Evolutionary conservation across 495 filamentous ascomycete species (phyloP), one percentile per base, ranked within the genome.

Genomic region (Hypoxylon intermedium): DNA sequence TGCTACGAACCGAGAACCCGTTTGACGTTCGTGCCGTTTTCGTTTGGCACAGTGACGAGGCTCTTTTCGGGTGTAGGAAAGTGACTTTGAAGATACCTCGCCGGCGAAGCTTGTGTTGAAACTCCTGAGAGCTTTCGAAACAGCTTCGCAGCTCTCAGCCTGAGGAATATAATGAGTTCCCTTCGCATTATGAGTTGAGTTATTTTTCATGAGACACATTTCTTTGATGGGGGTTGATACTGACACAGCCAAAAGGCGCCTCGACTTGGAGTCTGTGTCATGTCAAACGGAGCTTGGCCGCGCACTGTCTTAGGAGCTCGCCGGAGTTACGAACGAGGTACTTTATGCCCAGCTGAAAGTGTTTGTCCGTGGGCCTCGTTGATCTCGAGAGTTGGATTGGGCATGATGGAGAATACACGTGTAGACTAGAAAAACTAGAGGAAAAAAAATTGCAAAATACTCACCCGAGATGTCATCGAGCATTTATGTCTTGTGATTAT

Each of bases 11-110:
- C 62, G 62, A 60, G 62, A 57, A 57, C 62, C 62, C 62, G 62
- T 65, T 56, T 5, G 56, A 65, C 62, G 48, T 65, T 65, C 62
- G 62, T 65, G 62, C 56, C 20, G 33, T 60, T 65, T 57, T 65
- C 56, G 56, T 57, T 38, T n/a, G 12, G 33, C 62, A 65, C 62
- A 57, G 52, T 60, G 46, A 43, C 18, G 28, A 60, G 41, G 50
- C 41, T 36, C 46, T 53, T 13, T 45, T 65, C 56, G 62, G 62
- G 31, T 55, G 40, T 57, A 58, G 40, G 9, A 45, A 34, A 60
- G 62, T 65, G 56, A 60, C 51, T 51, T 65, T 12, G 34, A 30
- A 34, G 49, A 57, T 65, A 60, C 56, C 40, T 50, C 34, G 50
- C 20, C 46, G 26, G 15, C n/a, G 41, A 24, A 54, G 33, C 9